A percentile compares a stretch with the other conserved stretches of the same genome.
Conservation (phyloP, 2,329 filamentous ascomycete genomes). For the Colletotrichum ledebouriae region DNA sequence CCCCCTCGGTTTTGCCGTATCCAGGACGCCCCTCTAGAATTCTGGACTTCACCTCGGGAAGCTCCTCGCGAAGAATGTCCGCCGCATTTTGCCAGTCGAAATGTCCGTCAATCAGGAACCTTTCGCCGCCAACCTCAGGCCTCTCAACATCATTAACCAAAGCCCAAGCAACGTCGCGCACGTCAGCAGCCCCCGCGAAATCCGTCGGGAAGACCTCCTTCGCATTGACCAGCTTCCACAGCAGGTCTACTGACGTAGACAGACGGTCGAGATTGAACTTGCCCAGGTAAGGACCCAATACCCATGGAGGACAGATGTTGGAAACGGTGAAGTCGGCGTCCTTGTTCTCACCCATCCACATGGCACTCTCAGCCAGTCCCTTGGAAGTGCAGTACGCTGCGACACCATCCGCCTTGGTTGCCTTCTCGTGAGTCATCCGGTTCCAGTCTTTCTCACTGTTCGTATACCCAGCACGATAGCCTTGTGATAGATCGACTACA, state of each 20-base stretch:
- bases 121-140: constrained; percentile 68
- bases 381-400: constrained; percentile 52
- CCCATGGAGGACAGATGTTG: constrained; percentile 73
- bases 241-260: constrained; percentile 42
- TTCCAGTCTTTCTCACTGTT: constrained; percentile 1
- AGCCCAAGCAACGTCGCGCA: constrained; percentile 71
- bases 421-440: constrained; percentile 38
- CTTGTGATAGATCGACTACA: constrained; percentile 20
- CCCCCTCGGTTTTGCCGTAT: constrained; percentile 49
- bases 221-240: constrained; percentile 43
- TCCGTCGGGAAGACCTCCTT: constrained; percentile 43
- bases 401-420: constrained; percentile 38
- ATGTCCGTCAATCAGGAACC: constrained; percentile 73
- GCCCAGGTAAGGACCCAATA: constrained; percentile 68
- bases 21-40: constrained; percentile 43
- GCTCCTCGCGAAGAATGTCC: constrained; percentile 64
- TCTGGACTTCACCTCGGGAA: constrained; percentile 57
- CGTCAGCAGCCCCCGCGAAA: constrained; percentile 65
- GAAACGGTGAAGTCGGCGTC: constrained; percentile 68
- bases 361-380: constrained; percentile 75
- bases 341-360: constrained; percentile 49
- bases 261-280: constrained; percentile 36
- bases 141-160: constrained; percentile 72
- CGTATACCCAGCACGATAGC: constrained; percentile 20
- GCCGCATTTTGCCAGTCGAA: constrained; percentile 71